Conservation (phyloP, 73 alveolate species). For the Paramecium pentaurelia region DNA sequence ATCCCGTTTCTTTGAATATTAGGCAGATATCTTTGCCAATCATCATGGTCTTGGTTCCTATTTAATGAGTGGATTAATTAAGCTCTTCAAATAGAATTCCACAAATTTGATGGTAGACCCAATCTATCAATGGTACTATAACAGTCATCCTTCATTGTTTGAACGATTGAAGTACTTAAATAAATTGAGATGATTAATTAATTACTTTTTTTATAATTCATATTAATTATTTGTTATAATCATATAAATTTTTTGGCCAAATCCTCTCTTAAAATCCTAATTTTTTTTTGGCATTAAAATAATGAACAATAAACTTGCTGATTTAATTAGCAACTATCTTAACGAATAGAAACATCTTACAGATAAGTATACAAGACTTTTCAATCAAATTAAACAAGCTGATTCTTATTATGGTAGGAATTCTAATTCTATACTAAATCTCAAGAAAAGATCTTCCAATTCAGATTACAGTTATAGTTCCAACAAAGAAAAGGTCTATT, state of each 20-base stretch:
- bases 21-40: constrained; percentile 75
- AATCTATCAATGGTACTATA: constrained; percentile 55
- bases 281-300: neutral
- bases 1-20: constrained; percentile 71
- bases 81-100: constrained; percentile 32
- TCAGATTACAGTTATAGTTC: neutral
- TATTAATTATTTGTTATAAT: neutral
- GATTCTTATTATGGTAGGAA: neutral
- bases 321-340: neutral
- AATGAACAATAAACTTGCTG: neutral
- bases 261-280: neutral
- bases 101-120: constrained; percentile 52
- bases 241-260: neutral
- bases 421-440: neutral
- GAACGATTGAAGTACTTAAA: constrained; percentile 49
- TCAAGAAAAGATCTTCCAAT: neutral
- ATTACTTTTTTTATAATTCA: neutral
- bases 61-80: constrained; percentile 44
- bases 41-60: constrained; percentile 19
- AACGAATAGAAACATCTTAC: neutral
- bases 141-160: constrained; percentile 57
- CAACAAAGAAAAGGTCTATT: neutral
- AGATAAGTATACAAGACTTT: neutral
- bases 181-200: constrained; percentile 12
- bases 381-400: neutral